phyloP scores from a whole-genome alignment of 2,329 filamentous ascomycete species.

The Leptographium wingfieldii region DNA sequence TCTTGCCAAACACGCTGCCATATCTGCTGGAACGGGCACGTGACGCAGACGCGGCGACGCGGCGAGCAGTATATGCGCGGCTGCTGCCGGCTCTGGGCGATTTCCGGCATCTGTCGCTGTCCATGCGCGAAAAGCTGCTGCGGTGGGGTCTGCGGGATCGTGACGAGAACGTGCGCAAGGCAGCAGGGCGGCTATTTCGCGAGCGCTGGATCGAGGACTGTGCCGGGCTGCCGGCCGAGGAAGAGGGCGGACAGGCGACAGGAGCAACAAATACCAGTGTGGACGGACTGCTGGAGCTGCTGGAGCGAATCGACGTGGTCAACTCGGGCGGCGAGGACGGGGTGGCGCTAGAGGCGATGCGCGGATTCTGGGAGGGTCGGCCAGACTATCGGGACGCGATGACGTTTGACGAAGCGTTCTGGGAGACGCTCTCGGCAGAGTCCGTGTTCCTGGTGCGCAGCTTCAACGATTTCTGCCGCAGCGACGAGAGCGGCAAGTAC shows the following conservation, averaged over 20 bases:
- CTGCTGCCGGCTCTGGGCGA: slow-evolving; percentile 82
- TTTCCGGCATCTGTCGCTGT: slow-evolving; percentile 84
- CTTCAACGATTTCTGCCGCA: slow-evolving; percentile 86
- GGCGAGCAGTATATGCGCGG: slow-evolving; percentile 75
- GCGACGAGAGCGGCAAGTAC: slow-evolving; percentile 59
- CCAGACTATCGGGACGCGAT: slow-evolving; percentile 68
- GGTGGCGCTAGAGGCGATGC: slow-evolving; percentile 88
- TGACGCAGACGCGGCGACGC: slow-evolving; percentile 74
- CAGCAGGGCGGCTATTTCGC: slow-evolving; percentile 76
- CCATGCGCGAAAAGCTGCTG: slow-evolving; percentile 88
- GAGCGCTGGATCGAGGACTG: slow-evolving; percentile 98
- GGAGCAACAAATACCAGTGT: slow-evolving; percentile 42
- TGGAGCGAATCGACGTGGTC: slow-evolving; percentile 88
- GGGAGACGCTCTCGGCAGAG: slow-evolving; percentile 72
- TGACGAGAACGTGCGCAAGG: slow-evolving; percentile 88
- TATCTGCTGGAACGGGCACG: slow-evolving; percentile 83
- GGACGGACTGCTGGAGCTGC: slow-evolving; percentile 74
- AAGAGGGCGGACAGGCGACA: slow-evolving; percentile 40
- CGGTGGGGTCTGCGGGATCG: slow-evolving; percentile 90
- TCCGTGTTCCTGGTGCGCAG: slow-evolving; percentile 82
- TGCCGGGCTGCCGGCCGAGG: slow-evolving; percentile 41
- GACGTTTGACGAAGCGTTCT: slow-evolving; percentile 61
- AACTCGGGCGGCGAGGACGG: slow-evolving; percentile 84
- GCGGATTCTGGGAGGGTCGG: slow-evolving; percentile 87
- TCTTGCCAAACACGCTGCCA: slow-evolving; percentile 68